Base-by-base conservation (phyloP, 208 protist species). In the Leishmania lainsoni region DNA sequence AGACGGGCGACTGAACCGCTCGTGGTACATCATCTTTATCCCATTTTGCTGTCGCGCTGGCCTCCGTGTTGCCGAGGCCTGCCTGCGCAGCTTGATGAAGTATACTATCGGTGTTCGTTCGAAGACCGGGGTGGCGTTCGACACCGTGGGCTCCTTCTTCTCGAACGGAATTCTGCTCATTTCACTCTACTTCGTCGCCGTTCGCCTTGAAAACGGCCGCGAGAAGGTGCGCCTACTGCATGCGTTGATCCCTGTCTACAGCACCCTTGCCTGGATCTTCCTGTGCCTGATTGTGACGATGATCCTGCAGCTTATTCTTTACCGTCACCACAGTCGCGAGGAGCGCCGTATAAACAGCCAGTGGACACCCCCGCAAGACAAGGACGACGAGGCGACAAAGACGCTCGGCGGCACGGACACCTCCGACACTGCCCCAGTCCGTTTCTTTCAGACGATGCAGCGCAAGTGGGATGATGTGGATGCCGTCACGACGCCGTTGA, bases 131-230 rank as follows among this genome's bases (percentile, higher is more conserved):
- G 86, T 97, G 56, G 87, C 87, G 45, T 97, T 97, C 76, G 93
- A 96, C 84, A 94, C 89, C 20, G 71, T 97, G 22, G 90, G 91
- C 73, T 93, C 94, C 70, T 95, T 97, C 81, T 95, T 96, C 77
- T 83, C 86, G 42, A 96, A 97, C 80, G 92, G 94, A 79, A 87
- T 93, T 49, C 69, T 95, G 49, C 85, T 97, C 51, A 78, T 89
- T 49, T 94, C 92, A 32, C 85, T 97, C 10, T 97, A 96, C 86
- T 92, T 97, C 81, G 87, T 93, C 65, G 92, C 88, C 29, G 93
- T 92, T 29, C 91, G 90, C 59, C 89, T 97, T 42, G 83, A 91
- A 76, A 90, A 85, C 16, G 94, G 92, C 6, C 86, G 80, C 51
- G 48, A 79, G 16, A 79, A 74, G 76, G 83, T 89, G 1, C 81